These are phyloP conservation scores for Boletus subcaerulescens DNA, from an alignment of 768 basidiomycete genomes.

Conservation along the genomic window DNA sequence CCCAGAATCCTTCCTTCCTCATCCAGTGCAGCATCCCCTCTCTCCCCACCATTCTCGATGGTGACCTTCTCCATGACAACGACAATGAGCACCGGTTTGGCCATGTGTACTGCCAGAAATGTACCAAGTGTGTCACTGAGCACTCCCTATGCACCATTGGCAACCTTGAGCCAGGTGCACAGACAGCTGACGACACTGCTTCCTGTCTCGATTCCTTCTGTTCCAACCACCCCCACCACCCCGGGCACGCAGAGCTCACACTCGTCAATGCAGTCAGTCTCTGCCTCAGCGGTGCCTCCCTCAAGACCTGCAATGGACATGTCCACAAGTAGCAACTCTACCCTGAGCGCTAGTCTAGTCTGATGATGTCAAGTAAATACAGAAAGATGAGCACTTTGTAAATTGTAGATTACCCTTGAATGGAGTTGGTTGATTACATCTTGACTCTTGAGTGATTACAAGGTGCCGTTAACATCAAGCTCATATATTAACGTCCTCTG, in stretches of 20 bases:
- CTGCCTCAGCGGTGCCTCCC: neutral
- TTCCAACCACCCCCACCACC: neutral
- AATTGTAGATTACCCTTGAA: slow-evolving; percentile 11
- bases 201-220: neutral
- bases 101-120: neutral
- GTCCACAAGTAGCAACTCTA: neutral
- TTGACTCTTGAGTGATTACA: too few species aligned
- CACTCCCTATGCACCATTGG: neutral
- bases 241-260: neutral
- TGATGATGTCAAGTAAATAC: slow-evolving; percentile 7
- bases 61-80: neutral
- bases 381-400: slow-evolving; percentile 1
- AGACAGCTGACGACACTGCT: slow-evolving; percentile 7
- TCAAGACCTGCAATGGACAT: neutral
- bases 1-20: slow-evolving; percentile 6
- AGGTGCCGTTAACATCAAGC: too few species aligned
- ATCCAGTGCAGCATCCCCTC: neutral
- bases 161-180: neutral
- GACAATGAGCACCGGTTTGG: neutral
- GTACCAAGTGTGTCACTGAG: neutral
- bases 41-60: neutral
- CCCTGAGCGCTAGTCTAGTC: neutral
- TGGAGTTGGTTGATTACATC: too few species aligned
- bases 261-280: neutral
- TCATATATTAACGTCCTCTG: too few species aligned